Evolutionary conservation across 78 protist species (phyloP), one percentile per base, ranked within the genome.

Genomic region (Pigoraptor vietnamica): DNA sequence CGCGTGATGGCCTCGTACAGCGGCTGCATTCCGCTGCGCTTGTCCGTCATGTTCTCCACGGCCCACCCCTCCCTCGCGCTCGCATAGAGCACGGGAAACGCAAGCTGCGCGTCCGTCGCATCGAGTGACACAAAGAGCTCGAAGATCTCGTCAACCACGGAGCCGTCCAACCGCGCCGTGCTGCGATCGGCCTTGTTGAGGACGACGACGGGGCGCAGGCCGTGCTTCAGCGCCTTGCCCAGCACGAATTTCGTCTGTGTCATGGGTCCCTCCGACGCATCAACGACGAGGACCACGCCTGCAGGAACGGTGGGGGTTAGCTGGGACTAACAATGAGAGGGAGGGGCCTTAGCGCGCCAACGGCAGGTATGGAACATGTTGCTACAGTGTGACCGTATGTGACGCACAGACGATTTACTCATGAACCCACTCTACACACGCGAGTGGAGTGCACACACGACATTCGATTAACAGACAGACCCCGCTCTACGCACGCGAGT

Each of bases 201-300:
- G 25, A 97, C 97, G 29, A 98, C 98, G 40, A 98, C 90, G 23
- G 99, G 97, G 81, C 37, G 37, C 79, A 96, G 90, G 34, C 86
- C 81, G 67, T n/a, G 81, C 40, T 56, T 14, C 25, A 97, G 92
- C 1, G 99, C 98, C 94, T 98, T 98, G 35, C 92, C 39, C 67
- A 98, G 94, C 36, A 98, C 99, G 37, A 95, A 97, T 81, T 97
- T 96, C 32, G 99, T 98, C 83, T 97, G 98, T 0, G 98, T 92
- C 97, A 94, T 95, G 86, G 96, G 96, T 38, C 99, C 99, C 90
- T 98, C 99, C 1, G 96, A 91, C 1, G 98, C 98, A 55, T 97
- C 98, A 37, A 98, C 98, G 39, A 98, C 88, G 21, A 98, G 96
- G 0, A 96, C 93, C 1, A 96, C 96, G 82, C 87, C 90, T 97